Evolutionary conservation across 2,329 filamentous ascomycete genomes (phyloP).

Genomic region (Alternaria angustiovoidea): DNA sequence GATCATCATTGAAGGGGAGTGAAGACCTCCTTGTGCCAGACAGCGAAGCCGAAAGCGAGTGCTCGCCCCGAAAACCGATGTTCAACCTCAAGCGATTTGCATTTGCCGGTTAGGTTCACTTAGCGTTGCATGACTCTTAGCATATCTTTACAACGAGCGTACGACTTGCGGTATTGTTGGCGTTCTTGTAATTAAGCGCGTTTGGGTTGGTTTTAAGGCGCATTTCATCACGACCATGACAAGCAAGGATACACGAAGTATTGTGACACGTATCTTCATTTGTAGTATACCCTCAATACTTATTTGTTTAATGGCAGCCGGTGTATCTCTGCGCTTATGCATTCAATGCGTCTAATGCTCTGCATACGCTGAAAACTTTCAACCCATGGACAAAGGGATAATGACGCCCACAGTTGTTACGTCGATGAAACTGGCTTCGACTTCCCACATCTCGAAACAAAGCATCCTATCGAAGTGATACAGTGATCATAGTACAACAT

Average conservation of each 20-base stretch:
- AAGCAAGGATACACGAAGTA: slow-evolving; percentile 1
- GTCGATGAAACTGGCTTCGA: not conserved
- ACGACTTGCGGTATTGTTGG: slow-evolving; percentile 10
- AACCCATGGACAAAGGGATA: not conserved
- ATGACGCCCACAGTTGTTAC: not conserved
- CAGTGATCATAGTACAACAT: not conserved
- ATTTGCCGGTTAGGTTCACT: slow-evolving; percentile 34
- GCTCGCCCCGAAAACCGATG: slow-evolving; percentile 45
- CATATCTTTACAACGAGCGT: slow-evolving; percentile 14
- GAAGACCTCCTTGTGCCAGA: slow-evolving; percentile 58
- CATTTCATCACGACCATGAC: not conserved
- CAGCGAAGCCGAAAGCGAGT: slow-evolving; percentile 52
- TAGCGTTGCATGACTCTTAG: slow-evolving; percentile 8
- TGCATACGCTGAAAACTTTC: not conserved
- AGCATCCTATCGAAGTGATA: slow-evolving; percentile 1
- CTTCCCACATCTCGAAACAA: slow-evolving; percentile 3
- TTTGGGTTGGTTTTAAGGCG: not conserved
- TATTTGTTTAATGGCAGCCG: slow-evolving; percentile 2
- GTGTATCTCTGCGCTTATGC: not conserved
- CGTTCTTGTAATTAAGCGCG: slow-evolving; percentile 8
- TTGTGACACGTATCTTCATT: slow-evolving; percentile 14
- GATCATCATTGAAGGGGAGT: slow-evolving; percentile 51
- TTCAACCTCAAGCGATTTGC: slow-evolving; percentile 53
- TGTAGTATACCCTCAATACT: slow-evolving; percentile 27
- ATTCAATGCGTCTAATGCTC: not conserved